Evolutionary conservation across 352 stramenopile genomes (phyloP), one percentile per base, ranked within the genome.

Genomic region (Phytophthora sojae): DNA sequence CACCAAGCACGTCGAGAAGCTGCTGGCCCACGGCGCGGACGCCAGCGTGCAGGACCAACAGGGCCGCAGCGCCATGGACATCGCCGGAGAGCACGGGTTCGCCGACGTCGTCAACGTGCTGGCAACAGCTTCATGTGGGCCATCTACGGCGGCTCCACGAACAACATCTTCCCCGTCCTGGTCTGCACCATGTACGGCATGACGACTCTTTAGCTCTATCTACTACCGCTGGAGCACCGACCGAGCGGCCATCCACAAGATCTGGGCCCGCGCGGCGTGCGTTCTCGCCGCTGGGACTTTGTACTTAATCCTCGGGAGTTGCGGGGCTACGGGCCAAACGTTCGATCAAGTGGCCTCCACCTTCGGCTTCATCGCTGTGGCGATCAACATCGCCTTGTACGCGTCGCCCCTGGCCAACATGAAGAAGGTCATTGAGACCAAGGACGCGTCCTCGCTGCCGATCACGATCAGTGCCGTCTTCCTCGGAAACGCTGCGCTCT

Each of bases 1-100:
- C 47, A 76, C 72, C 67, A 77, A 80, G 39, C 78, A 88, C 64
- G 76, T 86, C 17, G 64, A 83, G 64, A 73, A 83, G n/a, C 74
- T 88, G 49, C 30, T 85, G 3, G 64, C 49, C 0, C 54, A 80
- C 37, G 76, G 73, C 12, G 81, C 76, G 11, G 76, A 88, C 21
- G 37, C 57, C 15, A 69, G 60, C 50, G 53, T 57, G 8, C 14
- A 29, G 6, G 77, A 88, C 49, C 53, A 60, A 15, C 73, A 73
- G 29, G 71, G 71, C 7, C 71, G 76, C 53, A 74, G 68, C 49
- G 56, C 58, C 15, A 79, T 85, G 39, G 71, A 86, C 35, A 77
- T 88, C 55, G 78, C 81, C 0, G 71, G 71, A 2, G 71, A 83
- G 23, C 67, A 80, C 55, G 78, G 81, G 21, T 85, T 81, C 67